Conservation (phyloP, 2,329 filamentous ascomycete genomes). For the Aureobasidium leucospermi region DNA sequence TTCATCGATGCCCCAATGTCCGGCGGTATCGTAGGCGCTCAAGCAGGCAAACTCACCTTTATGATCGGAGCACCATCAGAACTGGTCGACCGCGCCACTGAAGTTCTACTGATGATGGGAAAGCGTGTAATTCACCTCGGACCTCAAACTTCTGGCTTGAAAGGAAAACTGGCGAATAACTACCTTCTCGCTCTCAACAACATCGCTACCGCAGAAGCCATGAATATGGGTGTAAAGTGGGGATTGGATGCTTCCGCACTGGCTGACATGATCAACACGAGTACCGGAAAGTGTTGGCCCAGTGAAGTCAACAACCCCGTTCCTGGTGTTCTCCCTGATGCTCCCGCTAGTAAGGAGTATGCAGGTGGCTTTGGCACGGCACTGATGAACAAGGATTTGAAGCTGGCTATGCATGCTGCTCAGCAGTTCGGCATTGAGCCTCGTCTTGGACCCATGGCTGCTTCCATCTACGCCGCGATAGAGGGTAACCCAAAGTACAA, state of each 20-base stretch:
- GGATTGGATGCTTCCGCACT: slow-evolving; percentile 60
- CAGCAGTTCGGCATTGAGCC: slow-evolving; percentile 38
- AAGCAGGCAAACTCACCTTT: slow-evolving; percentile 83
- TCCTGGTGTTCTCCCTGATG: slow-evolving; percentile 67
- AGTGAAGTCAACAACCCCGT: slow-evolving; percentile 95
- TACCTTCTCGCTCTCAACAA: slow-evolving; percentile 94
- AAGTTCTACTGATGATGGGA: slow-evolving; percentile 74
- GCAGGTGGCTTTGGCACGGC: slow-evolving; percentile 44
- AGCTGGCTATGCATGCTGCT: slow-evolving; percentile 40
- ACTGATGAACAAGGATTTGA: slow-evolving; percentile 45
- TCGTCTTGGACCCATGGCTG: slow-evolving; percentile 38
- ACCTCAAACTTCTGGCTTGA: slow-evolving; percentile 73
- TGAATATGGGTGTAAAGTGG: slow-evolving; percentile 58
- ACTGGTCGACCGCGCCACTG: slow-evolving; percentile 57
- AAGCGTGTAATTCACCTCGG: slow-evolving; percentile 81
- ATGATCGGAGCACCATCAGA: slow-evolving; percentile 72
- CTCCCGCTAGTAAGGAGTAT: slow-evolving; percentile 69
- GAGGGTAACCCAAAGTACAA: slow-evolving; percentile 38
- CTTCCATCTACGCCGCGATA: slow-evolving; percentile 39
- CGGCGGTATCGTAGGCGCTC: slow-evolving; percentile 85
- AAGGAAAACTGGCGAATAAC: slow-evolving; percentile 94
- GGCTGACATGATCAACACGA: slow-evolving; percentile 82
- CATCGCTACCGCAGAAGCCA: slow-evolving; percentile 60
- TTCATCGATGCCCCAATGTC: slow-evolving; percentile 98
- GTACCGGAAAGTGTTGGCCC: slow-evolving; percentile 93